Conservation (phyloP, 768 basidiomycete species). For the Hysterangium stoloniferum region DNA sequence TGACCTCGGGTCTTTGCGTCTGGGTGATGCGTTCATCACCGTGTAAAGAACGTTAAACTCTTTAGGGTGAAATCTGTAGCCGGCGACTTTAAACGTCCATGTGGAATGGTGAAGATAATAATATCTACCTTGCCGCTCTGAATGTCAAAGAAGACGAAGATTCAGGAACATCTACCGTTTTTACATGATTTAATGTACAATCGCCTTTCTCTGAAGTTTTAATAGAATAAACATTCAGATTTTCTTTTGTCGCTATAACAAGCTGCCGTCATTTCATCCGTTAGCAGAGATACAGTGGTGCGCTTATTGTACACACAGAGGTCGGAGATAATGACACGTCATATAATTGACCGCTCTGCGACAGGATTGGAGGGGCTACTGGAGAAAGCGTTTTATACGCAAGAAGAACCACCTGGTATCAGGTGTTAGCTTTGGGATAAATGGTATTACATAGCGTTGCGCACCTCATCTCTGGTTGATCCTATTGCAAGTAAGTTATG, state of each 20-base stretch:
- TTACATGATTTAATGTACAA: conserved; percentile 32
- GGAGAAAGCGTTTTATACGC: conserved; percentile 48
- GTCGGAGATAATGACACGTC: conserved; percentile 72
- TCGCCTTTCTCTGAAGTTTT: conserved; percentile 4
- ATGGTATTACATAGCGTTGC: conserved; percentile 17
- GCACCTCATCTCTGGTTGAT: conserved; percentile 62
- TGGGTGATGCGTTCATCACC: conserved; percentile 58
- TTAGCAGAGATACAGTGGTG: background rate
- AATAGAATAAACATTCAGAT: conserved; percentile 54
- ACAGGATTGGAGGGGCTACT: conserved; percentile 37
- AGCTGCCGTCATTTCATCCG: conserved; percentile 36
- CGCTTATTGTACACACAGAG: conserved; percentile 35
- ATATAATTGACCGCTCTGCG: conserved; percentile 74
- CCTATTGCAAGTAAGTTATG: conserved; percentile 56
- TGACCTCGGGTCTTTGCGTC: conserved; percentile 47
- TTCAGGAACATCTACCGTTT: conserved; percentile 52
- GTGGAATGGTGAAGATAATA: background rate
- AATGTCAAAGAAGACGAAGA: conserved; percentile 46
- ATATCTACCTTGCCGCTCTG: conserved; percentile 48
- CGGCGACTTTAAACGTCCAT: conserved; percentile 7
- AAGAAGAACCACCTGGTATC: conserved; percentile 52
- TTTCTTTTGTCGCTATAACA: conserved; percentile 55
- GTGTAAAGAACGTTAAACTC: conserved; percentile 53
- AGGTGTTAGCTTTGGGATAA: conserved; percentile 16
- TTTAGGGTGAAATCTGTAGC: conserved; percentile 49